Evolutionary conservation across 2,329 filamentous ascomycete species (phyloP), one percentile per base, ranked within the genome.

Genomic region (Calycina marina): DNA sequence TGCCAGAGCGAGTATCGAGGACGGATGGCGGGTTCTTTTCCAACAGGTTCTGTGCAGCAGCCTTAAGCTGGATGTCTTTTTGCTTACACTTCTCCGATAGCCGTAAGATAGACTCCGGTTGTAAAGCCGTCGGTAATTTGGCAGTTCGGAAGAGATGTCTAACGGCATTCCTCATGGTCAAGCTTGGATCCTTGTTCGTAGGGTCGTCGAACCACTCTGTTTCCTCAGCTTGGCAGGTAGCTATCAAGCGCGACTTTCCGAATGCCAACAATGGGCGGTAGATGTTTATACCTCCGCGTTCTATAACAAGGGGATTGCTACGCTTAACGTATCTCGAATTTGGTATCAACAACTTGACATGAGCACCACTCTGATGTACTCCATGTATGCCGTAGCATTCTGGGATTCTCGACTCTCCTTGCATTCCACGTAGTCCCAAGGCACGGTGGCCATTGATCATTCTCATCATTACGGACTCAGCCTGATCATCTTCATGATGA

Each of bases 401-500:
- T 1, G 88, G 88, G n/a, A 94, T 84, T 27, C 70, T 68, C 16
- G 68, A 63, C 12, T 68, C 61, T 3, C 60, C 46, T 6, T 63
- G 65, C 46, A 93, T 90, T 3, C 80, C 84, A 11, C 65, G 60
- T 17, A 93, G 59, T 0, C 82, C 85, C n/a, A 67, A 60, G n/a
- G 70, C 69, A 2, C 68, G 60, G 46, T 83, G 78, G 0, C 77
- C 74, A 3, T 63, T 61, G 6, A 77, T 56, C 20, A 96, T 55
- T 25, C 90, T 70, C 74, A 85, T 80, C 30, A 96, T 57, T 4
- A 92, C 65, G 0, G 86, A 94, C 58, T 98, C 90, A 35, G 85
- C 79, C 49, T 90, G 83, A 48, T 98, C 90, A 48, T 94, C 86
- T 40, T 69, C 63, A 52, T 98, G 90, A 51, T 98, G 90, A 4